Evolutionary conservation across 2,329 filamentous ascomycete genomes (phyloP).

Genomic region (Fusarium goolgardi): DNA sequence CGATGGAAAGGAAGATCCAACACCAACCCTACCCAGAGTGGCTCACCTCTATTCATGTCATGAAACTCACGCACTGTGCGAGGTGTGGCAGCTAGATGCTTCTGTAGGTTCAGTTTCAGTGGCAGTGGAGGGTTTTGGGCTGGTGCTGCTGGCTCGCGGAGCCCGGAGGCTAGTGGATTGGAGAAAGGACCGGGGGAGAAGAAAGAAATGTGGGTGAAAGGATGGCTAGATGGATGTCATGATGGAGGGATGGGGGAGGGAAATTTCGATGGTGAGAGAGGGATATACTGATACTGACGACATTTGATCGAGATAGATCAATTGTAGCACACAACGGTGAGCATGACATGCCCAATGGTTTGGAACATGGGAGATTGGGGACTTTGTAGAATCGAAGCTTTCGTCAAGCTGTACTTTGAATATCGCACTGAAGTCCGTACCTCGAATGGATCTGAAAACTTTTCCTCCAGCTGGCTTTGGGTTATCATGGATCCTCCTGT

Average conservation of each 20-base stretch:
- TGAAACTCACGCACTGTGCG: slow-evolving; percentile 21
- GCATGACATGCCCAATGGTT: background rate
- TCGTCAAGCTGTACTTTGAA: background rate
- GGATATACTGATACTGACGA: slow-evolving; percentile 30
- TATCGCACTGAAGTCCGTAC: background rate
- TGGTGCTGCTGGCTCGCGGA: slow-evolving; percentile 20
- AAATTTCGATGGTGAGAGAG: slow-evolving; percentile 6
- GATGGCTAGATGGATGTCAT: slow-evolving; percentile 32
- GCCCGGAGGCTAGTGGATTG: slow-evolving; percentile 30
- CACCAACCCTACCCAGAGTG: slow-evolving; percentile 38
- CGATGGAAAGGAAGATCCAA: slow-evolving; percentile 37
- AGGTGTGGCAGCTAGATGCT: slow-evolving; percentile 27
- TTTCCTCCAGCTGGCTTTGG: slow-evolving; percentile 7
- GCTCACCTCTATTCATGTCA: slow-evolving; percentile 23
- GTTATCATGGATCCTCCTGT: slow-evolving; percentile 26
- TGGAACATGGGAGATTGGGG: background rate
- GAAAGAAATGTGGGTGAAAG: slow-evolving; percentile 39
- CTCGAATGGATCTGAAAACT: slow-evolving; percentile 14
- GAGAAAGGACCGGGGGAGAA: slow-evolving; percentile 32
- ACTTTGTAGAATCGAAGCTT: background rate
- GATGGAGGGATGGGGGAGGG: slow-evolving; percentile 38
- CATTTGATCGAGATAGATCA: slow-evolving; percentile 23
- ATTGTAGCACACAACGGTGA: slow-evolving; percentile 9
- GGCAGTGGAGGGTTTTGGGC: slow-evolving; percentile 16
- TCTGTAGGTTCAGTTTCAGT: slow-evolving; percentile 29